phyloP scores from a whole-genome alignment of 2,329 filamentous ascomycete genomes.

The Fusarium fracticaudum region DNA sequence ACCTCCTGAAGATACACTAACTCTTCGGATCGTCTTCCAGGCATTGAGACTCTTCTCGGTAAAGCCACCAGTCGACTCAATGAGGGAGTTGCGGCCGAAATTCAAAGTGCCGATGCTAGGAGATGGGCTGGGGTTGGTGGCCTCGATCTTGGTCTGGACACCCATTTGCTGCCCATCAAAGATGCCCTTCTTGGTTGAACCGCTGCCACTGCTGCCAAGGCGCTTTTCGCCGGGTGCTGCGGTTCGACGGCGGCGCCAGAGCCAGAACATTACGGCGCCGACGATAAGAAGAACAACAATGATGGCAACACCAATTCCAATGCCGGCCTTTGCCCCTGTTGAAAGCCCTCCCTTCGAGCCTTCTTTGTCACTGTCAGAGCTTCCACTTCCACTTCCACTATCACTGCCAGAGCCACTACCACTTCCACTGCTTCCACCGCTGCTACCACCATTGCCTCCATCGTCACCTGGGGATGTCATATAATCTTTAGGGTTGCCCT shows the following conservation, averaged over 20 bases:
- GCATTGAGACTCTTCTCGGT: conserved; percentile 33
- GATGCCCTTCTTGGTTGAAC: conserved; percentile 24
- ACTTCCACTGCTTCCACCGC: background rate
- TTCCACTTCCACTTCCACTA: background rate
- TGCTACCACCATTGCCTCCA: background rate
- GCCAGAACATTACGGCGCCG: conserved; percentile 24
- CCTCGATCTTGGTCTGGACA: conserved; percentile 42
- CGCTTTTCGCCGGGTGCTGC: conserved; percentile 1
- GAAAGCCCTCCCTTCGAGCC: conserved; percentile 33
- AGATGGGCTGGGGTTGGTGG: conserved; percentile 37
- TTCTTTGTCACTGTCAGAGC: background rate
- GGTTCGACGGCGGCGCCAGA: conserved; percentile 33
- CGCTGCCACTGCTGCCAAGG: conserved; percentile 34
- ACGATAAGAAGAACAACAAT: conserved; percentile 12
- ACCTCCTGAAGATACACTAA: conserved; percentile 38
- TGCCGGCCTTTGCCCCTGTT: conserved; percentile 37
- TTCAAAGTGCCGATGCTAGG: conserved; percentile 40
- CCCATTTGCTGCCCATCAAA: conserved; percentile 38
- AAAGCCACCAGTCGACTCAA: conserved; percentile 31
- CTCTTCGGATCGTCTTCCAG: conserved; percentile 40
- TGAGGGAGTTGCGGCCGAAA: conserved; percentile 40
- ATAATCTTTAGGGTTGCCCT: conserved; percentile 40
- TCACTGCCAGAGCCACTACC: conserved; percentile 2
- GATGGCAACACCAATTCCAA: conserved; percentile 33
- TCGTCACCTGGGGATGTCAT: conserved; percentile 27